Evolutionary conservation across 2,329 filamentous ascomycete genomes (phyloP).

Genomic region (Phaeosphaeriaceae sp.): DNA sequence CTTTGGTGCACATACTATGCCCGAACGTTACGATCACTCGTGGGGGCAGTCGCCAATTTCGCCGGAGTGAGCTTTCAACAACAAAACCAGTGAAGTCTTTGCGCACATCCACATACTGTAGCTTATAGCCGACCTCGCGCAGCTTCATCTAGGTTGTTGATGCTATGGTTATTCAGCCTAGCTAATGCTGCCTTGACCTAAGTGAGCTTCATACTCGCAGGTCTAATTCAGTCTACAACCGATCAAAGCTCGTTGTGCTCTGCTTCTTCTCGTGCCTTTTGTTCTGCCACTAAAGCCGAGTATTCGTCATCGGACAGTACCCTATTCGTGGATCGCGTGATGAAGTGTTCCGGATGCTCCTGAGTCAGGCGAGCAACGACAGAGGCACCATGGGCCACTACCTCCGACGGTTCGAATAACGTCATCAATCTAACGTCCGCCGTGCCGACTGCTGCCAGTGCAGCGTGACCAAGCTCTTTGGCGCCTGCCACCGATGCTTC

Average conservation of each 20-base stretch:
- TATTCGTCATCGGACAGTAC: not conserved
- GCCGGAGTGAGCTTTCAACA: too few relatives aligned
- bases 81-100: too few relatives aligned
- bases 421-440: not conserved
- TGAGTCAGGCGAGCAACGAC: not conserved
- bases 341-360: not conserved
- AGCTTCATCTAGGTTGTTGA: too few relatives aligned
- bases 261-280: not conserved
- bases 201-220: too few relatives aligned
- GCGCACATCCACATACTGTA: too few relatives aligned
- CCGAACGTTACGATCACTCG: too few relatives aligned
- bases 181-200: too few relatives aligned
- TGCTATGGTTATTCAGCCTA: too few relatives aligned
- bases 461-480: not conserved
- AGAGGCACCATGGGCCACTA: constrained; percentile 5
- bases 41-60: too few relatives aligned
- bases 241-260: not conserved
- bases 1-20: too few relatives aligned
- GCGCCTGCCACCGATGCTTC: constrained; percentile 1
- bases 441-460: not conserved
- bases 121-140: too few relatives aligned
- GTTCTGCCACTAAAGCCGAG: not conserved
- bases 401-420: constrained; percentile 1
- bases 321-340: not conserved
- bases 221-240: too few relatives aligned